Evolutionary conservation across 768 basidiomycete genomes (phyloP).

Genomic region (Crepidotus variabilis): DNA sequence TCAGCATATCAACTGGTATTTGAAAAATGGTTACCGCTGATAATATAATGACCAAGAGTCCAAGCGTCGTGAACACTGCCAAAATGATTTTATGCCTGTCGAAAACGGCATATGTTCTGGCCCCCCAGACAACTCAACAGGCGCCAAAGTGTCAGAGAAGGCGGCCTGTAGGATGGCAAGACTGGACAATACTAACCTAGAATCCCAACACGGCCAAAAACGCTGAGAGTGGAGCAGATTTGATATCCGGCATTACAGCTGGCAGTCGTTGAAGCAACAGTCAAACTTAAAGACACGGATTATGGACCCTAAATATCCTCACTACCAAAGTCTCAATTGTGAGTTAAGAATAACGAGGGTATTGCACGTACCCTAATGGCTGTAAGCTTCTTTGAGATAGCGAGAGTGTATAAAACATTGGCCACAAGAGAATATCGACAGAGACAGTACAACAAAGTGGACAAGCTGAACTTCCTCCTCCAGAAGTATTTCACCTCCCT

Average conservation of each 20-base stretch:
- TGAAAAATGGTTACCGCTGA: conserved; percentile 2
- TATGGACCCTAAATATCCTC: background rate
- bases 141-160: background rate
- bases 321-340: background rate
- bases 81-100: conserved; percentile 7
- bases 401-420: conserved; percentile 12
- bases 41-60: conserved; percentile 4
- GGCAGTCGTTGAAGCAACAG: background rate
- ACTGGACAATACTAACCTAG: background rate
- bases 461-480: conserved; percentile 6
- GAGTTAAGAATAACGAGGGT: background rate
- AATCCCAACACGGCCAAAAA: conserved; percentile 13
- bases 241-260: conserved; percentile 13
- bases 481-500: conserved; percentile 15
- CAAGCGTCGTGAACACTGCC: conserved; percentile 2
- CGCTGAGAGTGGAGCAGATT: conserved; percentile 11
- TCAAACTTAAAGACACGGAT: background rate
- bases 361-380: background rate
- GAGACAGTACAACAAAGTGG: conserved; percentile 12
- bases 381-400: background rate
- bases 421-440: conserved; percentile 15
- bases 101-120: conserved; percentile 12
- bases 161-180: background rate
- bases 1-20: background rate
- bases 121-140: conserved; percentile 9